Evolutionary conservation across 257 asterid genomes (phyloP).

Genomic region (Solanum bulbocastanum): DNA sequence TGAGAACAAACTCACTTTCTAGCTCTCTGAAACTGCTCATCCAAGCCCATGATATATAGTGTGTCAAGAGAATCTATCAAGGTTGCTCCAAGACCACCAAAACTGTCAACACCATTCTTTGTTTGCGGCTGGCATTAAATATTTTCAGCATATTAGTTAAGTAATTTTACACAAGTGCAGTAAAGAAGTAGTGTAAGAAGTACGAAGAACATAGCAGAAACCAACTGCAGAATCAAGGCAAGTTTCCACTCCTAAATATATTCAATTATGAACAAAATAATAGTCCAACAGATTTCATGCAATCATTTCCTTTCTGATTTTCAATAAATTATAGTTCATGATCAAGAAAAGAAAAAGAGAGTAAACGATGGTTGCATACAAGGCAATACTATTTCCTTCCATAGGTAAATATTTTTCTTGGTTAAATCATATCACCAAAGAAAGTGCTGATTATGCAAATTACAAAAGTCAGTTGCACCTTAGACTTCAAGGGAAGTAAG

Average conservation of each 20-base stretch:
- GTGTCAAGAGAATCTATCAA: constrained; percentile 94
- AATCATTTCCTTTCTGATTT: neutral
- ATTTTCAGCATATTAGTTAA: constrained; percentile 4
- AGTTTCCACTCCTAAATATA: neutral
- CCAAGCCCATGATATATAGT: constrained; percentile 89
- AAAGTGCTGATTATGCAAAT: neutral
- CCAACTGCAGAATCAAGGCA: neutral
- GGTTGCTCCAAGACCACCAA: constrained; percentile 99
- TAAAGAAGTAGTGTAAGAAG: neutral
- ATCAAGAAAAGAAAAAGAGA: neutral
- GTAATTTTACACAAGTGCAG: neutral
- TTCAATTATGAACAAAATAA: neutral
- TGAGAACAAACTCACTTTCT: constrained; percentile 63
- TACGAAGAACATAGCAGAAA: neutral
- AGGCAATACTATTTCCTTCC: neutral
- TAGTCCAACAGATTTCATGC: neutral
- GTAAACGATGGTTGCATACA: neutral
- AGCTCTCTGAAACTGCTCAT: constrained; percentile 92
- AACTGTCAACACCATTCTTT: constrained; percentile 84
- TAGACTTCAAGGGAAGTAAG: neutral
- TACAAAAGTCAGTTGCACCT: neutral
- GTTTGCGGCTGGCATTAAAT: constrained; percentile 75
- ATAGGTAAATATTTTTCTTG: neutral
- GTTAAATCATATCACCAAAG: neutral
- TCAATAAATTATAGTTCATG: neutral